Percentiles rank a stretch among this genome's conserved stretches.
Conservation (phyloP, 805 yeast genomes). For the Kurtzmaniella cleridarum region DNA sequence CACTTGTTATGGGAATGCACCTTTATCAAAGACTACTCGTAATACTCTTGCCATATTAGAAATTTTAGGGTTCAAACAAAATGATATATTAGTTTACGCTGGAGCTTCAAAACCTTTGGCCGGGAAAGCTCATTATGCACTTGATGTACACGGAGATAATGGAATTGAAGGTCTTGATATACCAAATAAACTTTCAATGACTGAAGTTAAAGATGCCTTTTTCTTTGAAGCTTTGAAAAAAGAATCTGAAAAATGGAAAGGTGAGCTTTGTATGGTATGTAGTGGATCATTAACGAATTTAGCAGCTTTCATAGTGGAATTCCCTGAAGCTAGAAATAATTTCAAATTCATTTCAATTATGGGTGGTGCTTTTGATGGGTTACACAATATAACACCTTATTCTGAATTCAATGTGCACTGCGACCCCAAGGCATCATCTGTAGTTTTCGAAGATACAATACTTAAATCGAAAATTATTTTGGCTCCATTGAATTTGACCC, state of each 20-base stretch:
- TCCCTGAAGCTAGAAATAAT: conserved; percentile 48
- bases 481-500: conserved; percentile 68
- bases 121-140: conserved; percentile 47
- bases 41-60: conserved; percentile 68
- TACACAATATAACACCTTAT: conserved; percentile 46
- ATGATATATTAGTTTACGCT: conserved; percentile 57
- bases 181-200: conserved; percentile 44
- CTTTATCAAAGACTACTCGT: conserved; percentile 57
- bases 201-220: conserved; percentile 13
- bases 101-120: conserved; percentile 60
- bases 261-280: conserved; percentile 57
- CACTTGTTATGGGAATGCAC: conserved; percentile 69
- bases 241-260: conserved; percentile 40
- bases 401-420: conserved; percentile 74
- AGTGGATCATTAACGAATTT: conserved; percentile 78
- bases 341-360: conserved; percentile 58
- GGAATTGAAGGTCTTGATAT: conserved; percentile 75
- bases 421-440: conserved; percentile 72
- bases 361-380: conserved; percentile 61
- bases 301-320: conserved; percentile 46
- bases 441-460: conserved; percentile 43
- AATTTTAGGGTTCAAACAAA: conserved; percentile 36
- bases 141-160: conserved; percentile 63
- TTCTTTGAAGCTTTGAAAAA: conserved; percentile 33
- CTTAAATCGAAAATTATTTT: conserved; percentile 48